Conservation (phyloP, 2,329 filamentous ascomycete genomes). For the Alternaria brassicae region DNA sequence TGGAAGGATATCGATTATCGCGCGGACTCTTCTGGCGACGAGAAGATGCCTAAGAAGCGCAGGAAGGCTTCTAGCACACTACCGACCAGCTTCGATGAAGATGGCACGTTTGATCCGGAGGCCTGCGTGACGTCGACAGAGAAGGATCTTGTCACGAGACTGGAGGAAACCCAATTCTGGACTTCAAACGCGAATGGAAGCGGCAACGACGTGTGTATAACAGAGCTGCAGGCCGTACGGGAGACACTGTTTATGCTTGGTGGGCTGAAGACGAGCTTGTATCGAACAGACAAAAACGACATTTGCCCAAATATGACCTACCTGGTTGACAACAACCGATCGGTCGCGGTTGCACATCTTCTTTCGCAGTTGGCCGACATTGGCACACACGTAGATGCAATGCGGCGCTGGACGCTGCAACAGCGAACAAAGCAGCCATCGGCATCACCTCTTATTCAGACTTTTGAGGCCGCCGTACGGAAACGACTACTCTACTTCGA, state of each 20-base stretch:
- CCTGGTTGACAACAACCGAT: constrained; percentile 49
- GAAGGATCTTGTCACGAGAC: constrained; percentile 40
- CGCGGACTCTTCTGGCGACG: constrained; percentile 70
- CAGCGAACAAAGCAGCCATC: constrained; percentile 33
- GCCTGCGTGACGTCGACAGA: constrained; percentile 42
- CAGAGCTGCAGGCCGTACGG: constrained; percentile 75
- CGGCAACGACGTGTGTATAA: constrained; percentile 53
- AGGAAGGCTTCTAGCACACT: constrained; percentile 34
- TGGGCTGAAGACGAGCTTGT: constrained; percentile 78
- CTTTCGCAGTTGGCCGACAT: constrained; percentile 56
- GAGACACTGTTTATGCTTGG: constrained; percentile 87
- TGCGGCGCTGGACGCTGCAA: constrained; percentile 58
- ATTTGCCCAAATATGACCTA: constrained; percentile 49
- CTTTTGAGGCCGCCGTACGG: constrained; percentile 71
- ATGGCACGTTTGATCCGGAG: constrained; percentile 47
- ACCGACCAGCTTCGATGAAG: constrained; percentile 49
- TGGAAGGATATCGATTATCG: constrained; percentile 76
- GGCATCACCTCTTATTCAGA: constrained; percentile 63
- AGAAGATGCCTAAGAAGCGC: constrained; percentile 48
- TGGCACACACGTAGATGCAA: constrained; percentile 56
- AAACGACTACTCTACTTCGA: constrained; percentile 67
- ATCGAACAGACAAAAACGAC: constrained; percentile 52
- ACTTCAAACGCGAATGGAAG: constrained; percentile 22
- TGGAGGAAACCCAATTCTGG: constrained; percentile 60
- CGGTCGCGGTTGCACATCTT: constrained; percentile 46